These are phyloP conservation scores for Kwoniella pini DNA, from an alignment of 768 basidiomycete species.

Conservation along the genomic window DNA sequence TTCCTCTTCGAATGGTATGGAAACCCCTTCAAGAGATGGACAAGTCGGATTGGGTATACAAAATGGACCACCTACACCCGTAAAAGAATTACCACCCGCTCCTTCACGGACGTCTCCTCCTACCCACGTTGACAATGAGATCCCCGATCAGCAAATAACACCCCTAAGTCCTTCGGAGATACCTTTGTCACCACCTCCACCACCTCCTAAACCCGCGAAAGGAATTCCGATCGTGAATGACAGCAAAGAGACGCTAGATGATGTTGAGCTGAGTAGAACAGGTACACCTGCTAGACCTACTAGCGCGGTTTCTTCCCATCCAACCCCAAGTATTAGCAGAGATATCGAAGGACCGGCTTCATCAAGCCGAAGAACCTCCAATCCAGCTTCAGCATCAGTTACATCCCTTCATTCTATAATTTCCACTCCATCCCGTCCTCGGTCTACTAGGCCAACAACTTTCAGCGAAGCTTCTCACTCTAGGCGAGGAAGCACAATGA, in stretches of 20 bases:
- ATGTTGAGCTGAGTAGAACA: conserved; percentile 28
- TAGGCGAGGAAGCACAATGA: conserved; percentile 41
- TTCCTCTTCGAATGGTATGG: neutral
- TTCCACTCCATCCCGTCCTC: conserved; percentile 31
- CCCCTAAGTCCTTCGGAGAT: conserved; percentile 11
- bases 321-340: neutral
- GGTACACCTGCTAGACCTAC: conserved; percentile 20
- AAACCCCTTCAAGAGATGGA: neutral
- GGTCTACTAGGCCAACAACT: conserved; percentile 16
- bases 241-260: conserved; percentile 30
- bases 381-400: conserved; percentile 34
- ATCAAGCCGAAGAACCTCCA: conserved; percentile 10
- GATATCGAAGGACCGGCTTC: conserved; percentile 10
- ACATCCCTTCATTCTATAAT: conserved; percentile 38
- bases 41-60: conserved; percentile 16
- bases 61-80: conserved; percentile 21
- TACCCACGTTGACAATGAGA: neutral
- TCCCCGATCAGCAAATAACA: neutral
- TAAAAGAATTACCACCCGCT: conserved; percentile 18
- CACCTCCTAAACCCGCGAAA: conserved; percentile 17
- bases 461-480: conserved; percentile 25
- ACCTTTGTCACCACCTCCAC: conserved; percentile 24
- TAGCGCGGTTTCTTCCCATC: conserved; percentile 6
- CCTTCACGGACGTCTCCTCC: conserved; percentile 3
- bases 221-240: conserved; percentile 5